Base-by-base conservation (phyloP, 768 basidiomycete genomes). In the Podaxis sp. region DNA sequence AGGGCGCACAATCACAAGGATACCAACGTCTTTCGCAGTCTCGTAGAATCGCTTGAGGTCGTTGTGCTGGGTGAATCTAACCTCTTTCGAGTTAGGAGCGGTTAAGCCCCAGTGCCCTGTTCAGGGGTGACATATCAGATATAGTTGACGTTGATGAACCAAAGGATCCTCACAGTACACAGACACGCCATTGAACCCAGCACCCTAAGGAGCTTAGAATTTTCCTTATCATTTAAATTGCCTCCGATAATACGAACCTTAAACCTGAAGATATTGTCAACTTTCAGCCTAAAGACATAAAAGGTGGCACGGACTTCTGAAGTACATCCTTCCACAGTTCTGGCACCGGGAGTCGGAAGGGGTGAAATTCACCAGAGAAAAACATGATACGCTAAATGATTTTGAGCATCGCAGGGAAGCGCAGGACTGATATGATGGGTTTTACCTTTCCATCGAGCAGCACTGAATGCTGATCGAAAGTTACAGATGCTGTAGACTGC, bases 301-400 rank as follows among this genome's bases (percentile, higher is more conserved):
- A 4, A 26, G 1, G 2, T 11, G 22, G 2, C 1, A 62, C 69
- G 26, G 44, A 74, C 75, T 86, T 90, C 66, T 89, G 82, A 56
- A 89, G 76, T 44, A 89, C 78, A 67, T 89, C 89, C 38, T 81
- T 75, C 88, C 88, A 90, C 24, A 90, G 75, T 36, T 82, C 81
- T 28, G 86, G 86, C 4, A 86, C 82, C 4, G 86, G 88, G 4
- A 90, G 73, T 36, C 87, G 83, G 74, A 87, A 90, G 2, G 87
- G 80, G 65, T 89, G 89, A 70, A 89, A 87, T 69, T 89, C 89
- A 55, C 88, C 89, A 1, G 86, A 87, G 68, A 82, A 82, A 37
- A 84, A 71, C 75, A 84, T 82, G 28, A 81, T 65, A 30, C 84
- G 78, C 73, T 83, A 68, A 26, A 54, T 13, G 51, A 15, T 2